Percentiles rank a stretch among this genome's conserved stretches.
These are phyloP conservation scores for Solanum hybrid DNA, from an alignment of 305 asterid species.

Conservation along the genomic window DNA sequence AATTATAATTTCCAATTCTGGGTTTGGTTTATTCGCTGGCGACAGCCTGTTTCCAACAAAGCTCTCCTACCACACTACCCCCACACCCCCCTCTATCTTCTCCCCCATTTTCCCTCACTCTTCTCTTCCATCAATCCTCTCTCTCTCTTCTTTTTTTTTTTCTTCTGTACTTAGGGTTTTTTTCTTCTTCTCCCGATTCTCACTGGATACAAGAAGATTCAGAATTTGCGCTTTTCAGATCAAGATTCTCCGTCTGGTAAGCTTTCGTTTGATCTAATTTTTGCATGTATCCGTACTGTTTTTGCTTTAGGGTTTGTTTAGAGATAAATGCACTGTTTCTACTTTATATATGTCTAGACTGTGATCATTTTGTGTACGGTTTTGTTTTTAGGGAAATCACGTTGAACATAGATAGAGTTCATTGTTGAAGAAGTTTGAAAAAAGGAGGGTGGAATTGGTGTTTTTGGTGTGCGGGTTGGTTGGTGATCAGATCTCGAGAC, in stretches of 20 bases:
- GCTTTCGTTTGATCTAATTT: constrained; percentile 12
- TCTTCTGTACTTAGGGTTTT: constrained; percentile 3
- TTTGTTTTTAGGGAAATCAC: background rate
- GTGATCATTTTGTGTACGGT: background rate
- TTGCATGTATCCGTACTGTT: background rate
- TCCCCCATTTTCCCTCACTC: constrained; percentile 2
- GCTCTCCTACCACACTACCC: constrained; percentile 16
- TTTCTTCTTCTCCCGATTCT: constrained; percentile 10
- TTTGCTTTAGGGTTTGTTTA: background rate
- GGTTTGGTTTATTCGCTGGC: constrained; percentile 56
- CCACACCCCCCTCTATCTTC: background rate
- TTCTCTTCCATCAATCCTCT: constrained; percentile 9
- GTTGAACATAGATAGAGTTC: constrained; percentile 1
- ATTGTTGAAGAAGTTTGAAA: background rate
- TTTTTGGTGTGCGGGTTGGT: background rate
- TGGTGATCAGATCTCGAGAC: background rate
- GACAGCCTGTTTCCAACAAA: constrained; percentile 76
- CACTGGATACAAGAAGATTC: constrained; percentile 9
- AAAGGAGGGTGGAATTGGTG: background rate
- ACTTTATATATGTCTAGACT: background rate
- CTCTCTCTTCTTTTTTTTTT: constrained; percentile 1
- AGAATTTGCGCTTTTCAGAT: constrained; percentile 24
- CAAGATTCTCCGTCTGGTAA: constrained; percentile 26
- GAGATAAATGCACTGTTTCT: background rate
- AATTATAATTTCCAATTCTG: constrained; percentile 12